A percentile compares a stretch with the other conserved stretches of the same genome.
phyloP scores from a whole-genome alignment of 352 stramenopile genomes.

The Pythium myriotylum region DNA sequence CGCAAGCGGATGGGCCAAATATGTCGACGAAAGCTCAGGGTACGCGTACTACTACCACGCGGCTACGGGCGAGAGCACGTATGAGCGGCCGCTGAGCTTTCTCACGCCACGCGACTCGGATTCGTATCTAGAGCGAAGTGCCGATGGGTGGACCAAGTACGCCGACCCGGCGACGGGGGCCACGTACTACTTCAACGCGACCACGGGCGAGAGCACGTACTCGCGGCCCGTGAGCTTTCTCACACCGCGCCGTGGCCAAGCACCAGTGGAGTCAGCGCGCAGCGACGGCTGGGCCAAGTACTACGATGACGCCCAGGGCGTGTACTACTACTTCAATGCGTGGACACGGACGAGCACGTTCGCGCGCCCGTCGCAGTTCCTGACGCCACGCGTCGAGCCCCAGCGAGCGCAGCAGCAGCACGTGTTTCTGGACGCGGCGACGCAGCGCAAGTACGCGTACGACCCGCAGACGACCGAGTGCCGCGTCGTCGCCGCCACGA shows the following conservation, averaged over 20 bases:
- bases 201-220: conserved; percentile 75
- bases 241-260: conserved; percentile 29
- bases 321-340: conserved; percentile 75
- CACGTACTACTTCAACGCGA: conserved; percentile 83
- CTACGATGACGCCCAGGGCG: conserved; percentile 49
- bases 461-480: conserved; percentile 59
- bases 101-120: conserved; percentile 23
- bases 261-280: conserved; percentile 14
- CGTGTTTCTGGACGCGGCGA: conserved; percentile 46
- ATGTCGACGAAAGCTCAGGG: conserved; percentile 24
- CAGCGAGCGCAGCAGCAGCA: conserved; percentile 12
- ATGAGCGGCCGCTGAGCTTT: conserved; percentile 25
- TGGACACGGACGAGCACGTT: conserved; percentile 47
- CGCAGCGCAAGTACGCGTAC: conserved; percentile 48
- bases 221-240: conserved; percentile 38
- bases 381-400: conserved; percentile 40
- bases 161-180: conserved; percentile 47
- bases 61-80: conserved; percentile 27
- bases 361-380: conserved; percentile 43
- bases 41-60: conserved; percentile 73
- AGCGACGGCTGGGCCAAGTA: conserved; percentile 57
- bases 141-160: conserved; percentile 40
- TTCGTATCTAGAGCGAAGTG: conserved; percentile 40
- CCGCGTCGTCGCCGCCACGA: conserved; percentile 24
- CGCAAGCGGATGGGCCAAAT: conserved; percentile 32